A percentile compares a stretch with the other conserved stretches of the same genome.
Evolutionary conservation across 352 stramenopile genomes (phyloP).

Genomic region (Phytophthora lateralis): DNA sequence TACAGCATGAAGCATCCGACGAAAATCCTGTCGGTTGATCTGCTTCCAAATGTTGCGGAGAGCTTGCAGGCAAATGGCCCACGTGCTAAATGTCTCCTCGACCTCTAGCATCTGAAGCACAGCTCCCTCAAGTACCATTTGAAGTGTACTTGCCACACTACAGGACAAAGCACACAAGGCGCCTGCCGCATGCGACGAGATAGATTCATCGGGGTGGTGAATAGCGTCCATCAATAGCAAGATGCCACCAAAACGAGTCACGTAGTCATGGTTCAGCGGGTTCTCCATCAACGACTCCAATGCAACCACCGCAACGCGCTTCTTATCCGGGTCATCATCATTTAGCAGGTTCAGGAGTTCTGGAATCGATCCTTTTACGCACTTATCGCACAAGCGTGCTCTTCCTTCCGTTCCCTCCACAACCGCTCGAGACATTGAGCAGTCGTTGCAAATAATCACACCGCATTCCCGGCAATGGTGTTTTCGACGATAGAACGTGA

Average conservation of each 20-base stretch:
- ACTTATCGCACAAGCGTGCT: conserved; percentile 84
- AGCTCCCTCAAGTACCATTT: conserved; percentile 89
- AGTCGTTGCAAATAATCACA: conserved; percentile 87
- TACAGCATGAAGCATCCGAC: conserved; percentile 85
- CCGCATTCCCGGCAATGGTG: conserved; percentile 89
- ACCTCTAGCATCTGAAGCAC: conserved; percentile 90
- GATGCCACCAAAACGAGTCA: conserved; percentile 79
- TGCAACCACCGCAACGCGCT: conserved; percentile 73
- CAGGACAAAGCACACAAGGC: conserved; percentile 80
- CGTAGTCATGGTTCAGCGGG: conserved; percentile 81
- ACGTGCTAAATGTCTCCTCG: conserved; percentile 74
- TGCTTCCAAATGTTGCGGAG: conserved; percentile 91
- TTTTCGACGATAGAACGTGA: conserved; percentile 83
- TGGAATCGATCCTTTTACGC: conserved; percentile 82
- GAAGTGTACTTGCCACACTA: conserved; percentile 77
- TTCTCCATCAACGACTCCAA: conserved; percentile 89
- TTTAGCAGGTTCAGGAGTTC: conserved; percentile 64
- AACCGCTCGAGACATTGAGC: conserved; percentile 84
- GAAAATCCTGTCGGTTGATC: conserved; percentile 85
- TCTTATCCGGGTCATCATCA: conserved; percentile 59
- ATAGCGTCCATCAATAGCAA: conserved; percentile 72
- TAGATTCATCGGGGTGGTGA: conserved; percentile 67
- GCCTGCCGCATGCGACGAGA: conserved; percentile 74
- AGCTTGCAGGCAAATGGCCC: conserved; percentile 80
- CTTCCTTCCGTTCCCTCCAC: conserved; percentile 81